Percentiles rank a stretch among this genome's conserved stretches.
phyloP scores from a whole-genome alignment of 768 basidiomycete genomes.

The Lactifluus piperatus region DNA sequence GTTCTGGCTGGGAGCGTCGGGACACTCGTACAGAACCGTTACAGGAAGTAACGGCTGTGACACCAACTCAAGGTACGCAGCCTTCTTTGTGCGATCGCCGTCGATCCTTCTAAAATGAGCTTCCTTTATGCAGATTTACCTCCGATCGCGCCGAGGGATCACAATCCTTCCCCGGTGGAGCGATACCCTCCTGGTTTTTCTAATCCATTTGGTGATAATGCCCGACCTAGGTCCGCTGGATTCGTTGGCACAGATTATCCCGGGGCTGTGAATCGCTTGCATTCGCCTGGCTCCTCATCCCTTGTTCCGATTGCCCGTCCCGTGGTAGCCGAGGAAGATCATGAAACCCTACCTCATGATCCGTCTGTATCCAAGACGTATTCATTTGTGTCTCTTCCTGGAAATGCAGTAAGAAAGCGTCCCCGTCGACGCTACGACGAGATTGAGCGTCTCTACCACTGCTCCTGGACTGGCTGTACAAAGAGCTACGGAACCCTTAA shows the following conservation, averaged over 20 bases:
- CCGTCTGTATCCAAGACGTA: conserved; percentile 50
- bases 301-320: conserved; percentile 14
- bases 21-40: conserved; percentile 3
- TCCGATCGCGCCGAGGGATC: conserved; percentile 7
- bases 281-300: conserved; percentile 11
- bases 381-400: conserved; percentile 73
- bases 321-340: conserved; percentile 21
- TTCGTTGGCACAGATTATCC: conserved; percentile 9
- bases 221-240: conserved; percentile 14
- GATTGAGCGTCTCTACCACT: conserved; percentile 89
- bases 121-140: conserved; percentile 13
- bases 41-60: conserved; percentile 4
- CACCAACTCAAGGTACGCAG: conserved; percentile 4
- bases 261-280: conserved; percentile 5
- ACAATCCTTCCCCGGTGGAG: neutral
- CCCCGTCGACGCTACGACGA: conserved; percentile 87
- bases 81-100: conserved; percentile 4
- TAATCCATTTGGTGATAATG: conserved; percentile 9
- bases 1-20: conserved; percentile 14
- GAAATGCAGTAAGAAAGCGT: conserved; percentile 74
- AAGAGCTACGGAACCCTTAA: conserved; percentile 94
- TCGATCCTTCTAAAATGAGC: conserved; percentile 13
- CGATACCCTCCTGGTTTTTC: conserved; percentile 8
- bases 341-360: conserved; percentile 11
- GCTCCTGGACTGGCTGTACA: conserved; percentile 48